Percentiles rank a stretch among this genome's conserved stretches.
Conservation (phyloP, 1,284 basidiomycete species). For the Pseudozyma hubeiensis region DNA sequence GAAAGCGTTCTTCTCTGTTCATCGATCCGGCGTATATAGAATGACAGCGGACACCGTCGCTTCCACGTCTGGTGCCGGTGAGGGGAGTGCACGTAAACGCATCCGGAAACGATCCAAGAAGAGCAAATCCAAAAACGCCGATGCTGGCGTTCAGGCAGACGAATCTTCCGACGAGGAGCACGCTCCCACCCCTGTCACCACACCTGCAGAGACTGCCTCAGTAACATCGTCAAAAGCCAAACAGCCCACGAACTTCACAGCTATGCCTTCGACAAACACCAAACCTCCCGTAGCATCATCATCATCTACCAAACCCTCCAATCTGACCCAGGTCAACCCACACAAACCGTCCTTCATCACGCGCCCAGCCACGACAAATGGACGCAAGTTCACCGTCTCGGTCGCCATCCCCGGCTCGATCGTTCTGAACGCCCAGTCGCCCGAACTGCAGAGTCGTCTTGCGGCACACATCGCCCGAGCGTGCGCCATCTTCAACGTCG, state of each 20-base stretch:
- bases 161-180: constrained; percentile 17
- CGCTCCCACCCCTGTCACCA: not conserved
- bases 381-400: constrained; percentile 56
- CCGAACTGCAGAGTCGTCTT: constrained; percentile 63
- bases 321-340: constrained; percentile 26
- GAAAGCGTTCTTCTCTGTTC: no score
- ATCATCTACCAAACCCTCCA: not conserved
- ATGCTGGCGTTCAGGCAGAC: not conserved
- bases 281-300: not conserved
- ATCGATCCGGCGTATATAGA: not conserved
- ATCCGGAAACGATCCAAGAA: constrained; percentile 19
- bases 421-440: constrained; percentile 66
- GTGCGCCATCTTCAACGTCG: constrained; percentile 68
- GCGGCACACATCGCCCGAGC: constrained; percentile 66
- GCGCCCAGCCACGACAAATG: constrained; percentile 16
- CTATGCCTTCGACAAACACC: not conserved
- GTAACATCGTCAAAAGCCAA: not conserved
- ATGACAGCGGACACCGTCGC: constrained; percentile 14
- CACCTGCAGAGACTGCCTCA: not conserved
- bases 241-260: not conserved
- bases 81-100: constrained; percentile 19
- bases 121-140: constrained; percentile 11
- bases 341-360: constrained; percentile 54
- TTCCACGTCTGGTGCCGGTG: constrained; percentile 6
- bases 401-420: constrained; percentile 67